phyloP scores from a whole-genome alignment of 2,329 filamentous ascomycete genomes.

The Monilinia fructigena region DNA sequence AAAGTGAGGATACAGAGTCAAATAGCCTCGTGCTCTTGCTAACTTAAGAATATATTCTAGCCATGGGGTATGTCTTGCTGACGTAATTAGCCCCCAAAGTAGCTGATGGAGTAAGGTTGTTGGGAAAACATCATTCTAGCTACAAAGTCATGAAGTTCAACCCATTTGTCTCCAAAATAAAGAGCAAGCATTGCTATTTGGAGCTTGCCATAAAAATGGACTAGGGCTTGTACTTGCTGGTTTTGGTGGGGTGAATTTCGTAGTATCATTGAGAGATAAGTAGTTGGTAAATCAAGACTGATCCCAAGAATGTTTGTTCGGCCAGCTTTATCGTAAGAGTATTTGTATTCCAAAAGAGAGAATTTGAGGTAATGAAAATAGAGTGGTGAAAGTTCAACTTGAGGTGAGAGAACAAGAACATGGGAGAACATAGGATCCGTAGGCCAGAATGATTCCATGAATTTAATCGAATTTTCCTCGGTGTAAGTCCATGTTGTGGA shows the following conservation, averaged over 20 bases:
- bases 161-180: slow-evolving; percentile 83
- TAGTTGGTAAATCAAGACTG: slow-evolving; percentile 71
- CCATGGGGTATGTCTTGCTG: slow-evolving; percentile 73
- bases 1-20: slow-evolving; percentile 72
- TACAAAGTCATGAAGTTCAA: slow-evolving; percentile 78
- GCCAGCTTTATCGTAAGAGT: slow-evolving; percentile 57
- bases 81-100: slow-evolving; percentile 56
- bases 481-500: slow-evolving; percentile 54
- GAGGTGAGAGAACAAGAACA: slow-evolving; percentile 79
- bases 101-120: slow-evolving; percentile 41
- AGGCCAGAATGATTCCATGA: slow-evolving; percentile 88
- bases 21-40: slow-evolving; percentile 73
- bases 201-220: slow-evolving; percentile 78
- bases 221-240: slow-evolving; percentile 22
- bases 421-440: slow-evolving; percentile 62
- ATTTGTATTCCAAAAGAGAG: slow-evolving; percentile 70
- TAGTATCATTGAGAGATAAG: slow-evolving; percentile 62
- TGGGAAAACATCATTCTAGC: slow-evolving; percentile 44
- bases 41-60: slow-evolving; percentile 76
- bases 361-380: slow-evolving; percentile 89
- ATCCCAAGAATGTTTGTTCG: slow-evolving; percentile 67
- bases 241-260: slow-evolving; percentile 51
- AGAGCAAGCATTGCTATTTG: slow-evolving; percentile 77
- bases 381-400: slow-evolving; percentile 73
- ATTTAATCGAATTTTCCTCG: slow-evolving; percentile 70